Evolutionary conservation across 768 basidiomycete species (phyloP).

Genomic region (Mrakia frigida): DNA sequence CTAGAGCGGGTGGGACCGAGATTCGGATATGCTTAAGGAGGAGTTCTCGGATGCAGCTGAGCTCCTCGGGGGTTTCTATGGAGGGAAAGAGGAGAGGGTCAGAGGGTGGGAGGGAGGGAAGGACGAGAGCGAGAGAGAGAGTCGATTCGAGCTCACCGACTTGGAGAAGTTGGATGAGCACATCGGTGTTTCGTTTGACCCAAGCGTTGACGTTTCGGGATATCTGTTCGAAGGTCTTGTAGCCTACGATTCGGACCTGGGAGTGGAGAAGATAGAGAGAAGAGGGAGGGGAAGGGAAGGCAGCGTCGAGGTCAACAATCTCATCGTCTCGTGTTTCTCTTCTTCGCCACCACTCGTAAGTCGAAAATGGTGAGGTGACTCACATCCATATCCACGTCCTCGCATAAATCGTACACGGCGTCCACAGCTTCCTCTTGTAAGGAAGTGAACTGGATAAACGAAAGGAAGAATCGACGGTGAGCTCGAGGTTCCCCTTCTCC

Average conservation of each 20-base stretch:
- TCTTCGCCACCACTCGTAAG: no score
- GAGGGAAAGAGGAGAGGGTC: neutral
- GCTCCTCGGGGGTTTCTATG: neutral
- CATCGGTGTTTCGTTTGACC: conserved; percentile 32
- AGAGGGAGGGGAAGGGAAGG: neutral
- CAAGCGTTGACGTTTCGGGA: conserved; percentile 10
- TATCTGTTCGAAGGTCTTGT: conserved; percentile 25
- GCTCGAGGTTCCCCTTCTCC: neutral
- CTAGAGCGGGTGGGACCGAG: neutral
- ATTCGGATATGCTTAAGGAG: conserved; percentile 8
- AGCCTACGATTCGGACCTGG: conserved; percentile 27
- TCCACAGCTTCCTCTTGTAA: conserved; percentile 30
- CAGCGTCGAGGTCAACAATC: neutral
- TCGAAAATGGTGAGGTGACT: neutral
- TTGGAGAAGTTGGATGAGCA: conserved; percentile 30
- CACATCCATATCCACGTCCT: conserved; percentile 19
- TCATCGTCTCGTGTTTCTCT: neutral
- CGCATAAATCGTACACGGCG: conserved; percentile 28
- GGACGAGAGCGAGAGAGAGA: neutral
- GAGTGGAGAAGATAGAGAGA: neutral
- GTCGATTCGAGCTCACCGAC: conserved; percentile 2
- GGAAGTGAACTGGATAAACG: neutral
- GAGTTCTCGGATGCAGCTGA: conserved; percentile 2
- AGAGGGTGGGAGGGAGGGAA: neutral
- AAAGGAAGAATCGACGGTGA: neutral